Percentiles rank a stretch among this genome's conserved stretches.
phyloP scores from a whole-genome alignment of 805 yeast genomes.

The Vanderwaltozyma yarrowii region DNA sequence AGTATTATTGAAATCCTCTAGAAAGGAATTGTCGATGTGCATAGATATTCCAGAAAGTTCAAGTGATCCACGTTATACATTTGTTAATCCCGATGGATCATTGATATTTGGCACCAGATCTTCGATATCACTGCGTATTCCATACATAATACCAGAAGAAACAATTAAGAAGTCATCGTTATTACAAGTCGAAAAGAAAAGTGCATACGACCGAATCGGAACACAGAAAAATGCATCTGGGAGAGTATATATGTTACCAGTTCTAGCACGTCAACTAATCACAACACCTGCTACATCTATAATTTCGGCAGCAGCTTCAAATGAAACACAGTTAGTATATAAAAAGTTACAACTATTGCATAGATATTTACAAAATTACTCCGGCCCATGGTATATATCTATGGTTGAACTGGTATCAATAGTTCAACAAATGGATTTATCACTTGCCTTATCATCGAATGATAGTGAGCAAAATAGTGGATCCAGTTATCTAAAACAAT shows the following conservation, averaged over 20 bases:
- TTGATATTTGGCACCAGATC: constrained; percentile 38
- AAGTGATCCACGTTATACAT: constrained; percentile 46
- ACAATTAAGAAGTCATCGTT: constrained; percentile 1
- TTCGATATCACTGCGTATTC: constrained; percentile 42
- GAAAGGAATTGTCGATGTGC: constrained; percentile 42
- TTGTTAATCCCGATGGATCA: constrained; percentile 48
- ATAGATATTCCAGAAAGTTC: constrained; percentile 41
- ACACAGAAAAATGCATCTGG: constrained; percentile 18
- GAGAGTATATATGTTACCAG: constrained; percentile 26
- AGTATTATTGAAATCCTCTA: constrained; percentile 40
- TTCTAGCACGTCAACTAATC: constrained; percentile 24
- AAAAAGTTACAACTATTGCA: constrained; percentile 39
- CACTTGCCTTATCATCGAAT: constrained; percentile 6
- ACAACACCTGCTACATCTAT: constrained; percentile 28
- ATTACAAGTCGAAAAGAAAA: constrained; percentile 2
- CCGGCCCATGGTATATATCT: constrained; percentile 34
- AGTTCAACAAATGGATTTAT: constrained; percentile 27
- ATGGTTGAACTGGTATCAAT: constrained; percentile 31
- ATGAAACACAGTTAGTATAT: constrained; percentile 30
- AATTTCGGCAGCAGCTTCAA: constrained; percentile 34
- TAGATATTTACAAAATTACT: constrained; percentile 32
- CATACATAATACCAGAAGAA: constrained; percentile 26
- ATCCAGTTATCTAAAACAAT: background rate
- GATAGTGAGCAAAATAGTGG: background rate
- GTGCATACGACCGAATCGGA: background rate